Percentiles rank a stretch among this genome's conserved stretches.
These are phyloP conservation scores for Epichloe glyceriae DNA, from an alignment of 2,329 filamentous ascomycete genomes.

Conservation along the genomic window DNA sequence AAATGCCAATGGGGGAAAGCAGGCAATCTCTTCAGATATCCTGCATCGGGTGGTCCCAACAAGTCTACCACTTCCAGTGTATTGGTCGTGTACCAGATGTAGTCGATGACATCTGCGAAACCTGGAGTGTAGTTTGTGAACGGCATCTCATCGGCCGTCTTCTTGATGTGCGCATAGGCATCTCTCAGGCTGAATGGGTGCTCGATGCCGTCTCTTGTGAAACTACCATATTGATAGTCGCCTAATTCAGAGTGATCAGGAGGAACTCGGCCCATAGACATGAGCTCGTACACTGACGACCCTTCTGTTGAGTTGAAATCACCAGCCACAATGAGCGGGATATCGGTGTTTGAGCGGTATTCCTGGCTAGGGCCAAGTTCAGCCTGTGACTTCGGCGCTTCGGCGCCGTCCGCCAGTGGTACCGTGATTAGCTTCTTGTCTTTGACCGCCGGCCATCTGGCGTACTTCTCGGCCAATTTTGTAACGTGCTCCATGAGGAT, in stretches of 20 bases:
- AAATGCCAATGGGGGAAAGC: slow-evolving; percentile 93
- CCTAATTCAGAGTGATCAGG: slow-evolving; percentile 71
- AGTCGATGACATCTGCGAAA: slow-evolving; percentile 89
- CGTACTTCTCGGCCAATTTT: slow-evolving; percentile 75
- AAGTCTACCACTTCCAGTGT: slow-evolving; percentile 71
- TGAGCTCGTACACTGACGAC: slow-evolving; percentile 83
- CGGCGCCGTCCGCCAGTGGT: slow-evolving; percentile 29
- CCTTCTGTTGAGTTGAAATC: slow-evolving; percentile 88
- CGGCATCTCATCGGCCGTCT: slow-evolving; percentile 69
- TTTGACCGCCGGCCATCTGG: slow-evolving; percentile 63
- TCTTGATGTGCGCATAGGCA: slow-evolving; percentile 69
- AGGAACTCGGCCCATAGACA: slow-evolving; percentile 66
- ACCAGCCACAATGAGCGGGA: slow-evolving; percentile 82
- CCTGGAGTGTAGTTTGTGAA: slow-evolving; percentile 96
- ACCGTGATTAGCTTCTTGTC: slow-evolving; percentile 57
- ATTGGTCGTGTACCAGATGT: slow-evolving; percentile 95
- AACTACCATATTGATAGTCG: slow-evolving; percentile 78
- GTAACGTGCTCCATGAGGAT: slow-evolving; percentile 88
- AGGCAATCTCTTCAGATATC: slow-evolving; percentile 75
- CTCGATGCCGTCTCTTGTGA: slow-evolving; percentile 81
- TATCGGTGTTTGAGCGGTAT: slow-evolving; percentile 74
- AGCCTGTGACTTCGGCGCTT: slow-evolving; percentile 34
- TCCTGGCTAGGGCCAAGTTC: slow-evolving; percentile 72
- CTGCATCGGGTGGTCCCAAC: slow-evolving; percentile 73
- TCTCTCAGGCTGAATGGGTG: slow-evolving; percentile 93